Evolutionary conservation across 164 flowering plant genomes (phyloP), one percentile per base, ranked within the genome.

Genomic region (Magnolia changhungtana): DNA sequence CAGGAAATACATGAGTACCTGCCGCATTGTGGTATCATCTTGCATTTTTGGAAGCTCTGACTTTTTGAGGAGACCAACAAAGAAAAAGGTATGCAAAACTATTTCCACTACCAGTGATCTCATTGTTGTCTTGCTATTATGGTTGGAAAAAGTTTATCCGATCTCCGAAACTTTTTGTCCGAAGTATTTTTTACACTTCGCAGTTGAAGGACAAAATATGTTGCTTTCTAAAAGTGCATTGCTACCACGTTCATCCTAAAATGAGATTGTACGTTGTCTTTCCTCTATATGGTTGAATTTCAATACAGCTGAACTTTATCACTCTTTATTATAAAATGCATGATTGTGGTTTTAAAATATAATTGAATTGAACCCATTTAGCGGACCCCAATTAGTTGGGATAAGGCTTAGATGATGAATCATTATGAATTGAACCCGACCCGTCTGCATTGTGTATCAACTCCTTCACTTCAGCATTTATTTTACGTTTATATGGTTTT

Each of bases 21-120:
- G 99, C 80, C 80, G 19, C 37, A 81, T 94, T 80, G 96, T 80
- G 51, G 99, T 96, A 31, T 92, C 99, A 49, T 96, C 98, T 58
- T 92, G 99, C 86, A 96, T 96, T 71, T 96, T 96, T 86, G 99
- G 98, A 51, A 94, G 90, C 85, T 94, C 90, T 67, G 99, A 96
- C 80, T 91, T 90, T 83, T 74, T 96, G 82, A 87, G 99, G 84
- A 79, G 93, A 78, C 99, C 98, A 55, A 84, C 94, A 55, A 88
- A 88, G 76, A 90, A 83, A 83, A 77, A 74, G 92, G 99, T 96
- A 89, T 63, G 59, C 31, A 5, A 27, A 66, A 58, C 64, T 68
- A 59, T 19, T 58, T 63, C 64, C 31, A 27, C 20, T 9, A 8
- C 71, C 49, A 7, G 45, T 66, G 69, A 29, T 16, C 45, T 74